These are phyloP conservation scores for Euphorbia lathyris DNA, from an alignment of 345 rosid species.

Conservation along the genomic window DNA sequence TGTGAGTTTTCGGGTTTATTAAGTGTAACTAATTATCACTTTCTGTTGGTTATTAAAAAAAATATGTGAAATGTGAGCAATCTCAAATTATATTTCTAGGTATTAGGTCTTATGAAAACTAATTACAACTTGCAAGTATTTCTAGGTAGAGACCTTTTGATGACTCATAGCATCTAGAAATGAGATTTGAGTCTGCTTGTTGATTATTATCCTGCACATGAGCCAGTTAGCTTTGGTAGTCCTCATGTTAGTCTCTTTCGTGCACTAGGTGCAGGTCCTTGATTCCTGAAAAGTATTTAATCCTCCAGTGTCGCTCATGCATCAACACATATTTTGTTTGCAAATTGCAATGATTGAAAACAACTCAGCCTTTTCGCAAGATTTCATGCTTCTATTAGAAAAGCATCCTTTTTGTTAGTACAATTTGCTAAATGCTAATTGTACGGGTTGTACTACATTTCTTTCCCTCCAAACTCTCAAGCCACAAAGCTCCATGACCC, in stretches of 20 bases:
- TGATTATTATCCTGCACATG: background rate
- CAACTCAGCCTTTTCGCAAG: background rate
- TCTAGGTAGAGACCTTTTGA: background rate
- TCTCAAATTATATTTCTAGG: background rate
- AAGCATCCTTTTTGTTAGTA: no score
- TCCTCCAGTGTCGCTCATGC: background rate
- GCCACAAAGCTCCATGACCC: no score
- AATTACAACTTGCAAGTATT: background rate
- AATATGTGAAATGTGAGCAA: background rate
- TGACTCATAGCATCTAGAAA: no score
- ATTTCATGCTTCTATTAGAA: no score
- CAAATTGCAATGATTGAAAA: background rate
- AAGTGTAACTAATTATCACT: no score
- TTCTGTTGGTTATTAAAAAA: no score
- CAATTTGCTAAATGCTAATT: no score
- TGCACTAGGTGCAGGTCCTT: background rate
- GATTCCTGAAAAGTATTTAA: background rate
- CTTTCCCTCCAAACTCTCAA: no score
- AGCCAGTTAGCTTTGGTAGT: background rate
- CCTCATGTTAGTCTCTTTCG: background rate
- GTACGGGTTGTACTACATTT: no score
- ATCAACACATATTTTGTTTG: no score
- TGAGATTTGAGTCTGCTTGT: conserved; percentile 1
- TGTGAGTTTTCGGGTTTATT: no score
- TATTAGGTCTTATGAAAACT: background rate